A percentile compares a stretch with the other conserved stretches of the same genome.
These are phyloP conservation scores for Yamagishiella unicocca DNA, from an alignment of 139 green algal genomes.

Conservation along the genomic window DNA sequence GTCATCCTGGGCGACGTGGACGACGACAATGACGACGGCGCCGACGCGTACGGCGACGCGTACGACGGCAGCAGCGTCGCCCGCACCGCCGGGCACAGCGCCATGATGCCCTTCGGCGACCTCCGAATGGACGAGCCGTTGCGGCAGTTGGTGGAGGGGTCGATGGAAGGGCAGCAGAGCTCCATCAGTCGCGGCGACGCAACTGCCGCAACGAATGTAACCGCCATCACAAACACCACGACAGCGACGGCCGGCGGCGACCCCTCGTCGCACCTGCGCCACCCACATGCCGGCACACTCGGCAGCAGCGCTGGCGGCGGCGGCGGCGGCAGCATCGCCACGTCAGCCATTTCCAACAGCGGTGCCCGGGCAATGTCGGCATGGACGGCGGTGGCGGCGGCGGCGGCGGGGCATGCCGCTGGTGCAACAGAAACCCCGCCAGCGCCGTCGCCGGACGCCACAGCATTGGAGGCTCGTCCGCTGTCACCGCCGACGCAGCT, in stretches of 20 bases:
- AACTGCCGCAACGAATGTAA: neutral
- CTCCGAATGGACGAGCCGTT: neutral
- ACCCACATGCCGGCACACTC: neutral
- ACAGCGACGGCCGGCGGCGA: neutral
- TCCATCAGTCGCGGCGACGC: neutral
- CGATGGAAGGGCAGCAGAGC: neutral
- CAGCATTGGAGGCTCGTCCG: too few species aligned
- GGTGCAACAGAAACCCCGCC: neutral
- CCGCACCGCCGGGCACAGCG: neutral
- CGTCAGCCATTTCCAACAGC: neutral
- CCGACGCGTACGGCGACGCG: neutral
- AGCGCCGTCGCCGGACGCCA: too few species aligned
- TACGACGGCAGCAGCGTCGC: neutral
- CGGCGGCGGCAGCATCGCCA: too few species aligned
- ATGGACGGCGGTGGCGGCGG: neutral
- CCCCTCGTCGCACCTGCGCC: neutral
- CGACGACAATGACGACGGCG: neutral
- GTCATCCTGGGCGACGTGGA: constrained; percentile 20
- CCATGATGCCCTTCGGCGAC: neutral
- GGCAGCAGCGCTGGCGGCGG: neutral
- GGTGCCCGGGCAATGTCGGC: neutral
- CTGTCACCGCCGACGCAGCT: too few species aligned
- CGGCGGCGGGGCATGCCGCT: neutral
- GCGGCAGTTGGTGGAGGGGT: neutral
- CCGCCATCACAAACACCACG: neutral